Base-by-base conservation (phyloP, 1,284 basidiomycete species). In the Trichosporon faecale region DNA sequence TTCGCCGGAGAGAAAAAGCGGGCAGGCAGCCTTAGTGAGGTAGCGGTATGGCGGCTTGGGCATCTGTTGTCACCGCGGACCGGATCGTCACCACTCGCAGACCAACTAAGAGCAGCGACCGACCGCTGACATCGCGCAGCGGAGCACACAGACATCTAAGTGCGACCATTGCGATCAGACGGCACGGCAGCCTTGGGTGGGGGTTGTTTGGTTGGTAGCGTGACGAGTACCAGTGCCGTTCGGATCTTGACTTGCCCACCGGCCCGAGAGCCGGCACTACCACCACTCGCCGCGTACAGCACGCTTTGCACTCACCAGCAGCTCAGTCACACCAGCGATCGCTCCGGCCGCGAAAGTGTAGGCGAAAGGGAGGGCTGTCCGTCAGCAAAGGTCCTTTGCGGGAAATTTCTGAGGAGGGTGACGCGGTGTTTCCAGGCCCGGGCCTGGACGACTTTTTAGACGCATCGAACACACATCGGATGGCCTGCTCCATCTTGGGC, bases 311-410 rank as follows among this genome's bases (percentile, higher is more conserved):
- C 94, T 9, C 89, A 94, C 76, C 37, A 97, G 86, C 69, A 99
- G 92, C 84, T 99, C 96, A 14, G 88, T 87, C 64, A 86, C 85
- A 77, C 87, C 93, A 75, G 94, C 94, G 75, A 95, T 93, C 8
- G 94, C 94, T 69, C 94, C 94, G 1, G 94, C 93, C 9, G 90
- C 88, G 80, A 96, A 95, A 77, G 92, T 95, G 73, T 93, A 92
- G 66, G 87, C 84, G 84, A 94, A 94, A 0, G 93, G 94, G 55
- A 95, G 87, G 57, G 57, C 57, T 61, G 57, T 31, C 29, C 4
- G 57, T 61, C 57, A 61, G 57, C 57, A 33, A 9, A 18, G 27
- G 31, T n/a, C 57, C 27, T 8, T 11, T 7, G 27, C 25, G 27
- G 55, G 27, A 27, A 60, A 11, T 16, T 31, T 27, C 12, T 14